Conservation (phyloP, 164 flowering plant genomes). For the Amborella trichopoda region DNA sequence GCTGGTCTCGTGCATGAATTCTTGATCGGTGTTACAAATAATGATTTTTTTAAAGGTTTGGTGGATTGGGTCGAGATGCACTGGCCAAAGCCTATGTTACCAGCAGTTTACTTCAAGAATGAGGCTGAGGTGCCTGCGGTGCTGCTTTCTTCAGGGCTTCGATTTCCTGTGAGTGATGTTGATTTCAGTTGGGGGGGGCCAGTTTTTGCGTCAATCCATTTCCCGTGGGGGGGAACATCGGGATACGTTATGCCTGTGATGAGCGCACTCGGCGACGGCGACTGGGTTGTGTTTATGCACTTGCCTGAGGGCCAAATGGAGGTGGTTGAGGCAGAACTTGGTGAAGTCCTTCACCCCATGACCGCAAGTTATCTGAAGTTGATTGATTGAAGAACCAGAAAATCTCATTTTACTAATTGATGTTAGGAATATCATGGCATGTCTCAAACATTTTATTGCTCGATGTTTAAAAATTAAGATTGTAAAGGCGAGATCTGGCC, state of each 20-base stretch:
- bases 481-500: too few species aligned
- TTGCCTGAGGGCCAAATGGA: slow-evolving; percentile 4
- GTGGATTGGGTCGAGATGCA: slow-evolving; percentile 54
- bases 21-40: slow-evolving; percentile 13
- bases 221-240: slow-evolving; percentile 19
- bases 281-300: slow-evolving; percentile 43
- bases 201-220: slow-evolving; percentile 21
- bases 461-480: too few species aligned
- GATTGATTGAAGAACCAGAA: too few species aligned
- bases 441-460: too few species aligned
- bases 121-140: slow-evolving; percentile 30
- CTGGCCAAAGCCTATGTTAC: slow-evolving; percentile 24
- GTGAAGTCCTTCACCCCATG: slow-evolving; percentile 7
- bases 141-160: slow-evolving; percentile 48
- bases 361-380: too few species aligned
- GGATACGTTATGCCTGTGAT: slow-evolving; percentile 29
- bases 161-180: slow-evolving; percentile 32
- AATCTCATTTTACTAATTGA: too few species aligned
- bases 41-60: slow-evolving; percentile 44
- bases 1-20: slow-evolving; percentile 26
- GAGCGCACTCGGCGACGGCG: slow-evolving; percentile 13
- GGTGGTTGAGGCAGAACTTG: slow-evolving; percentile 5
- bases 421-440: too few species aligned
- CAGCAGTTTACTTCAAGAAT: slow-evolving; percentile 24
- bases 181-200: slow-evolving; percentile 62